Conservation (phyloP, 2,329 filamentous ascomycete genomes). For the Colletotrichum coccodes region DNA sequence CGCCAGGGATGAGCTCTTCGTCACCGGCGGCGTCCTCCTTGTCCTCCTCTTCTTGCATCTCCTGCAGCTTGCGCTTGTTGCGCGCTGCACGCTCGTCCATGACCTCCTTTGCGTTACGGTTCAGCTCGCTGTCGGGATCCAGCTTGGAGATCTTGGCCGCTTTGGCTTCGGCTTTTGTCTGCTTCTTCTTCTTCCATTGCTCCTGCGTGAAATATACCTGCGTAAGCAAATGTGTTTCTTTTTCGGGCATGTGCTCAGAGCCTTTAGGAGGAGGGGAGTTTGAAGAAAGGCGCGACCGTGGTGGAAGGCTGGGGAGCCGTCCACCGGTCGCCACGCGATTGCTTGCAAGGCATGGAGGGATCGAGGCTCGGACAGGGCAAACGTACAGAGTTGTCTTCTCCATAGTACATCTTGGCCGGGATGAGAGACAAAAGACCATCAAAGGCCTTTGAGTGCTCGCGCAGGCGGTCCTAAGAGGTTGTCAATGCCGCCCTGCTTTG, state of each 20-base stretch:
- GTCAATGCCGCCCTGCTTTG: slow-evolving; percentile 15
- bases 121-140: slow-evolving; percentile 85
- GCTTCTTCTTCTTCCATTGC: slow-evolving; percentile 95
- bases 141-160: slow-evolving; percentile 89
- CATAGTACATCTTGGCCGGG: slow-evolving; percentile 91
- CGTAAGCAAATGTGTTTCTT: slow-evolving; percentile 5
- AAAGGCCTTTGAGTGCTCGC: slow-evolving; percentile 75
- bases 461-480: slow-evolving; percentile 35
- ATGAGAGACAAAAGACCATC: slow-evolving; percentile 89
- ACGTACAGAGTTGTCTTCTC: slow-evolving; percentile 84
- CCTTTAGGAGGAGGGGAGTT: not conserved
- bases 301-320: not conserved
- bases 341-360: not conserved
- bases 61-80: slow-evolving; percentile 84
- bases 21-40: slow-evolving; percentile 49
- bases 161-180: slow-evolving; percentile 88
- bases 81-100: slow-evolving; percentile 78
- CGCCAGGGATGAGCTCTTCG: slow-evolving; percentile 60
- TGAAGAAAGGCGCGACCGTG: not conserved
- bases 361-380: slow-evolving; percentile 18
- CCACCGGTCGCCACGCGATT: not conserved
- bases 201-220: slow-evolving; percentile 63
- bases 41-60: slow-evolving; percentile 62
- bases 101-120: slow-evolving; percentile 88
- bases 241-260: slow-evolving; percentile 6